phyloP scores from a whole-genome alignment of 345 rosid genomes.

The Pistacia atlantica region DNA sequence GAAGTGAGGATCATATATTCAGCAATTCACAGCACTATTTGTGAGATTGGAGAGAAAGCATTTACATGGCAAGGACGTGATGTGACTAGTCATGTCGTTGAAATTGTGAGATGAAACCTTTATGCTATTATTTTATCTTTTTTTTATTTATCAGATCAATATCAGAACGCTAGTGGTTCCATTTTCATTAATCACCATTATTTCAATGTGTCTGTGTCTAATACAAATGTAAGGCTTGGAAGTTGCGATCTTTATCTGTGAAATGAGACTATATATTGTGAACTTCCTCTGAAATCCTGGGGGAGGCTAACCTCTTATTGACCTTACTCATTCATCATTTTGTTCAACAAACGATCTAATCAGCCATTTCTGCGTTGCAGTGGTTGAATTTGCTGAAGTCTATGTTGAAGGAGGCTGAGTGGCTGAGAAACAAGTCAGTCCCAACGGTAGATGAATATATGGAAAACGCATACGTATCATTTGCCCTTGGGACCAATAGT shows the following conservation, averaged over 20 bases:
- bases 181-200: background rate
- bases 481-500: slow-evolving; percentile 90
- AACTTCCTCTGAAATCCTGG: too few species aligned
- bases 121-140: background rate
- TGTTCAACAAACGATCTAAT: background rate
- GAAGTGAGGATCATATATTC: slow-evolving; percentile 76
- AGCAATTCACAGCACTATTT: slow-evolving; percentile 64
- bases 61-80: slow-evolving; percentile 60
- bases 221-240: background rate
- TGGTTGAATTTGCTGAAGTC: slow-evolving; percentile 82
- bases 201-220: too few species aligned
- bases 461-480: slow-evolving; percentile 61
- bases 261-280: too few species aligned
- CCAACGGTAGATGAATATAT: slow-evolving; percentile 76
- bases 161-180: background rate
- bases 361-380: slow-evolving; percentile 43
- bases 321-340: background rate
- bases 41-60: slow-evolving; percentile 73
- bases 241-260: too few species aligned
- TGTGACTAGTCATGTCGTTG: slow-evolving; percentile 50
- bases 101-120: slow-evolving; percentile 46
- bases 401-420: slow-evolving; percentile 62
- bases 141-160: background rate
- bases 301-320: too few species aligned
- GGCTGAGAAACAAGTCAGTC: slow-evolving; percentile 51